Evolutionary conservation across 306 rosid species (phyloP).

Genomic region (Inga oerstediana): DNA sequence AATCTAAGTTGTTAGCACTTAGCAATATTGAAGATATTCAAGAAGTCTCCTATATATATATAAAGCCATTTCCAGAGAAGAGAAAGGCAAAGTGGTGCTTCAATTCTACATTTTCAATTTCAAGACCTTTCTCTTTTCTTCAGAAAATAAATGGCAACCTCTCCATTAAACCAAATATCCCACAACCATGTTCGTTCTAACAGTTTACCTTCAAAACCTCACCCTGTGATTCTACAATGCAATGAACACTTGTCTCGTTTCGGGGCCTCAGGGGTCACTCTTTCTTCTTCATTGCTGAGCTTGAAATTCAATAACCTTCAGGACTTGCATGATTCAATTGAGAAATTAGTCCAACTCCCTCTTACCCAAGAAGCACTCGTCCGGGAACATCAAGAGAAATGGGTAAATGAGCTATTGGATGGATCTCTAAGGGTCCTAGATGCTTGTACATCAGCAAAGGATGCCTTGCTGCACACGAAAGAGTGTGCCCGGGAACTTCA

Average conservation of each 20-base stretch:
- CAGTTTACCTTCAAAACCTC: slow-evolving; percentile 46
- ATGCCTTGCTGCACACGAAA: slow-evolving; percentile 43
- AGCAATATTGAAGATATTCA: slow-evolving; percentile 28
- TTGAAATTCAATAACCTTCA: slow-evolving; percentile 36
- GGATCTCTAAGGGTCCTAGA: slow-evolving; percentile 47
- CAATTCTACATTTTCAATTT: slow-evolving; percentile 23
- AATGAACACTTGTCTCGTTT: slow-evolving; percentile 36
- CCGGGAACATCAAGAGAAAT: slow-evolving; percentile 33
- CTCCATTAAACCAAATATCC: slow-evolving; percentile 31
- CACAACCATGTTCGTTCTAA: slow-evolving; percentile 46
- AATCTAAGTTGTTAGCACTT: slow-evolving; percentile 34
- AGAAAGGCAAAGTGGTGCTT: slow-evolving; percentile 32
- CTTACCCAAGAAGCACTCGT: slow-evolving; percentile 36
- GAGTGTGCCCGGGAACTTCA: slow-evolving; percentile 40
- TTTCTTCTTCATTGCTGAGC: slow-evolving; percentile 28
- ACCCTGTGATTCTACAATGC: slow-evolving; percentile 43
- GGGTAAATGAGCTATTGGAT: slow-evolving; percentile 46
- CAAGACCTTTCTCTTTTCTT: slow-evolving; percentile 26
- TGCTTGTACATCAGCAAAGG: slow-evolving; percentile 41
- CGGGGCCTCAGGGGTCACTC: slow-evolving; percentile 28
- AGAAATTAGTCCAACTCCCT: slow-evolving; percentile 39
- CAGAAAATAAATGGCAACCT: slow-evolving; percentile 38
- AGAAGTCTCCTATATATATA: slow-evolving; percentile 27
- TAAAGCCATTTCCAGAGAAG: slow-evolving; percentile 20
- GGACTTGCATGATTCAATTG: slow-evolving; percentile 35